phyloP scores from a whole-genome alignment of 768 basidiomycete species.

The Hypholoma fasciculare region DNA sequence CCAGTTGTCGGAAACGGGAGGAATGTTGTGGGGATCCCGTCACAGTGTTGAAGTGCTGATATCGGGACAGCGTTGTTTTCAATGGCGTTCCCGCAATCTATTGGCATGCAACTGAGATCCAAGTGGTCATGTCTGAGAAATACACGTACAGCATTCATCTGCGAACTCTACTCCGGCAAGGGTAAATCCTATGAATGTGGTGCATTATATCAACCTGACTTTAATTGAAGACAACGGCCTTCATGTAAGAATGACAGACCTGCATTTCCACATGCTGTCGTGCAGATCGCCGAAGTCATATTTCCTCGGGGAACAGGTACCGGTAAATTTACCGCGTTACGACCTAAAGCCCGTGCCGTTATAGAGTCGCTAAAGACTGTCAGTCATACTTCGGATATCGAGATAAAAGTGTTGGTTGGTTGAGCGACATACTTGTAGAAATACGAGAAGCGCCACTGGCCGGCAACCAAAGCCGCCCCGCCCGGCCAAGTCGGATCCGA shows the following conservation, averaged over 20 bases:
- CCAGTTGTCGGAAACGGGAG: neutral
- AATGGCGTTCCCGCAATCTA: neutral
- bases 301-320: neutral
- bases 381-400: too few species aligned
- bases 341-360: neutral
- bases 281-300: neutral
- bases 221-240: neutral
- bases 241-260: neutral
- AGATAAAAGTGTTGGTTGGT: too few species aligned
- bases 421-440: neutral
- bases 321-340: neutral
- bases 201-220: neutral
- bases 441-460: neutral
- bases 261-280: neutral
- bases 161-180: neutral
- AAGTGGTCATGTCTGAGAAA: neutral
- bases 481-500: neutral
- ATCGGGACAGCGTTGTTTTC: neutral
- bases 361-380: neutral
- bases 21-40: neutral
- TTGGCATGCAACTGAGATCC: neutral
- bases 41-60: neutral
- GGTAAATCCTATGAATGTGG: neutral
- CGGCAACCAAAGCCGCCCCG: neutral
- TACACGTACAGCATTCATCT: constrained; percentile 1